Evolutionary conservation across 768 basidiomycete species (phyloP), one percentile per base, ranked within the genome.

Genomic region (Tephrocybe sp.): DNA sequence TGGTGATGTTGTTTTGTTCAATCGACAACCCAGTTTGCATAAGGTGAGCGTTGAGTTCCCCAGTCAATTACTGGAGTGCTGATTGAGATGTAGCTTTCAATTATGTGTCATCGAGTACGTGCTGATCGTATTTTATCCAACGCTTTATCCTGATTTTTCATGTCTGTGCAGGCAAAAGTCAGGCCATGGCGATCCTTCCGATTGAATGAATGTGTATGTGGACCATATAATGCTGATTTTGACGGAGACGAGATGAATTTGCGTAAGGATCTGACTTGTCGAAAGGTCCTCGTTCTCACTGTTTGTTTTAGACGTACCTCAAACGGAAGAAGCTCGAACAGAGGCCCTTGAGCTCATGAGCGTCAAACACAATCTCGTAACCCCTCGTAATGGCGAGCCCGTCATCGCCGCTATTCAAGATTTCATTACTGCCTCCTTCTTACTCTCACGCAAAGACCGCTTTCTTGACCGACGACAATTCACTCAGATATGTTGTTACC

Each of bases 221-320:
- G 92, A 41, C 97, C 97, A 7, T 98, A 98, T 72, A 98, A 98
- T 64, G 97, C 97, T 43, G 97, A 99, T 76, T 99, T 99, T 58
- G 97, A 99, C 66, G 97, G 97, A 55, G 97, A 99, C 66, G 97
- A 99, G 68, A 99, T 99, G 97, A 99, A 99, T 71, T 74, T 99
- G 62, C 97, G 96, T 95, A 62, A 62, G 91, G 65, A 7, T 24
- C 23, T 3, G 45, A 25, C 40, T 53, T 12, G 32, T 24, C 23
- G 45, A 15, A 20, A 25, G 32, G 14, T 32, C 23, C 41, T 32
- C 54, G 44, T 25, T 33, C 18, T 45, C 38, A 58, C 40, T 54
- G 32, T 3, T 48, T 40, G 18, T 6, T 55, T 25, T 40, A 98
- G 95, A 99, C 69, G 93, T 99, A 1, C 97, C 97, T 0, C 97